These are phyloP conservation scores for Hypoxylon sp. DNA, from an alignment of 2,329 filamentous ascomycete species.

Conservation along the genomic window DNA sequence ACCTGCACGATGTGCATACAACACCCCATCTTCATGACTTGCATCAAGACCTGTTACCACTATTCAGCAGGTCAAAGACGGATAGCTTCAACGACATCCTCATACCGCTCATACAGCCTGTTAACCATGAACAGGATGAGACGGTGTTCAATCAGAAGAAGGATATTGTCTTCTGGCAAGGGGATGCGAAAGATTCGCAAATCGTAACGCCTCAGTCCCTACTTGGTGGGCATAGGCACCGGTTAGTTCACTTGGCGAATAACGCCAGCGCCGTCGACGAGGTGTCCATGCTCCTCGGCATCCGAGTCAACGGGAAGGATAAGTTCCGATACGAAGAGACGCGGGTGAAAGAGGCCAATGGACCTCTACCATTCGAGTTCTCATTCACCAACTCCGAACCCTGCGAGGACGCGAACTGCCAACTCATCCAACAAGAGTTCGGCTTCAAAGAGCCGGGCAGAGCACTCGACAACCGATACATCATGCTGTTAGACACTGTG, in stretches of 20 bases:
- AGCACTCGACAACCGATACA: slow-evolving; percentile 75
- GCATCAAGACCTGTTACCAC: slow-evolving; percentile 74
- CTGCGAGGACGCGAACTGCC: slow-evolving; percentile 65
- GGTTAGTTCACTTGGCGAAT: slow-evolving; percentile 77
- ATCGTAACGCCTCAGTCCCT: slow-evolving; percentile 65
- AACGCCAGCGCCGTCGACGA: slow-evolving; percentile 64
- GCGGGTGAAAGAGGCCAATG: slow-evolving; percentile 65
- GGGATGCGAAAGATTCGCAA: slow-evolving; percentile 69
- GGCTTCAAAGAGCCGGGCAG: slow-evolving; percentile 63
- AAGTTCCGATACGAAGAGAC: slow-evolving; percentile 70
- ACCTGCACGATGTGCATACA: slow-evolving; percentile 80
- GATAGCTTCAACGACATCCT: slow-evolving; percentile 81
- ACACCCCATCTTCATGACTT: slow-evolving; percentile 72
- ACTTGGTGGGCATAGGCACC: slow-evolving; percentile 76
- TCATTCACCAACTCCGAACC: slow-evolving; percentile 69
- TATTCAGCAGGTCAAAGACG: slow-evolving; percentile 82
- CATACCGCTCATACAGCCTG: slow-evolving; percentile 70
- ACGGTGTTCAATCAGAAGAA: slow-evolving; percentile 70
- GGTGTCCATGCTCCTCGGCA: slow-evolving; percentile 69
- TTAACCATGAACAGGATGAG: slow-evolving; percentile 61
- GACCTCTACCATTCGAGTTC: slow-evolving; percentile 66
- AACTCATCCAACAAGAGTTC: slow-evolving; percentile 65
- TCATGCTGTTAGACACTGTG: slow-evolving; percentile 79
- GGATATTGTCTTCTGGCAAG: slow-evolving; percentile 79
- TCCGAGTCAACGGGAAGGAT: slow-evolving; percentile 51